Evolutionary conservation across 495 filamentous ascomycete species (phyloP), one percentile per base, ranked within the genome.

Genomic region (Aspergillus campestris): DNA sequence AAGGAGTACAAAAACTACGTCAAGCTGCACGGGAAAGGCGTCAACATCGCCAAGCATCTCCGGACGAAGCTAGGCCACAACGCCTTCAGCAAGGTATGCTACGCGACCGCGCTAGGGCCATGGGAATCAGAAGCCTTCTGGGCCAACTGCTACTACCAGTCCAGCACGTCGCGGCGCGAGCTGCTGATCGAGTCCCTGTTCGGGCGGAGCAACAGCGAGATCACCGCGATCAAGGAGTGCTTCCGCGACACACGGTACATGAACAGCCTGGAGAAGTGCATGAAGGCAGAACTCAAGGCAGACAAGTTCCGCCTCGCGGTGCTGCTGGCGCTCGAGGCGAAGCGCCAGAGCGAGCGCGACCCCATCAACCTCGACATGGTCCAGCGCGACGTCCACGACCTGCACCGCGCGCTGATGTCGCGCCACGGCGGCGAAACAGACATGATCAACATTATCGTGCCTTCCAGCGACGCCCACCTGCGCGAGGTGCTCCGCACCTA

Each of bases 71-170:
- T 84, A 7, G 78, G 83, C 10, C 79, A 82, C 54, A 87, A 87
- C 55, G 53, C 65, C 43, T 83, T 96, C 45, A 89, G 88, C 65
- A 97, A 97, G 62, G 82, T 84, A 8, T 85, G 80, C 56, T 97
- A 95, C 60, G 85, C 87, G 5, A 89, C 86, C 6, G 91, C 92
- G 8, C 79, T 97, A 0, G 92, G 94, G 3, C 74, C 80, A 37
- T 98, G 88, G 84, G 92, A 96, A 69, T 82, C 79, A 42, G 92
- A 98, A 62, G 90, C 87, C 1, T 96, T 92, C 72, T 98, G 92
- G 88, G 91, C 94, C 37, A 98, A 97, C 57, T 94, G 87, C 65
- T 98, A 90, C 82, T 98, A 97, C 68, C 92, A 97, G 60, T 83
- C 85, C 31, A 83, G 87, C 49, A 87, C 85, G 52, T 85, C 80